Base-by-base conservation (phyloP, 768 basidiomycete genomes). In the Termitomyces eurrhizus region DNA sequence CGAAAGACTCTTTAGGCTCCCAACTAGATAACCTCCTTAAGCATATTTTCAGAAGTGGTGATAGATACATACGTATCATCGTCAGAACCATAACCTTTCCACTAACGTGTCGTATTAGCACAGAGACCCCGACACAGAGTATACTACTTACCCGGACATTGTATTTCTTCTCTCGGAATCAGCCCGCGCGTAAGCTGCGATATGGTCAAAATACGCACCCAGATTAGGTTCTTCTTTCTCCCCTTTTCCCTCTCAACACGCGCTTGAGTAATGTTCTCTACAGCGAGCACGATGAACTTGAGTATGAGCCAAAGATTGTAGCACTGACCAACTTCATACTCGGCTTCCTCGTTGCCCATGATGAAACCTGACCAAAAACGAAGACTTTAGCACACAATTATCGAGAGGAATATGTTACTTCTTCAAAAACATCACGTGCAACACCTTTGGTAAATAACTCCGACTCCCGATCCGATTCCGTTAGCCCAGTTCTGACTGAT, bases 281-380 rank as follows among this genome's bases (percentile, higher is more conserved):
- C 5, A 62, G 35, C 36, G 4, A 59, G 8, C 26, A 57, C 21
- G 57, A 60, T 53, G 16, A 51, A 41, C 57, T 26, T 32, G 37
- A 52, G 12, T 37, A 29, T 44, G 58, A 53, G 11, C 52, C 7
- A 0, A 57, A 63, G 13, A 24, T 42, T 26, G 62, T 39, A 37
- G 55, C 14, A 74, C 86, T 74, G 59, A 86, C 88, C 87, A 62
- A 89, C 86, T 83, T 86, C 85, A 68, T 87, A 89, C 67, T 87
- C 84, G 57, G 73, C 76, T 58, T 78, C 77, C 48, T 73, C 76
- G 65, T 74, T 75, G 65, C 67, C 71, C 65, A 69, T 73, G 56
- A 57, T 61, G 21, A n/a, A 3, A 45, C 29, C 42, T 29, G 45
- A 33, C 50, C 29, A 52, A 7, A 24, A 49, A 33, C 35, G 36